Evolutionary conservation across 768 basidiomycete genomes (phyloP).

Genomic region (Albatrellus ellisii): DNA sequence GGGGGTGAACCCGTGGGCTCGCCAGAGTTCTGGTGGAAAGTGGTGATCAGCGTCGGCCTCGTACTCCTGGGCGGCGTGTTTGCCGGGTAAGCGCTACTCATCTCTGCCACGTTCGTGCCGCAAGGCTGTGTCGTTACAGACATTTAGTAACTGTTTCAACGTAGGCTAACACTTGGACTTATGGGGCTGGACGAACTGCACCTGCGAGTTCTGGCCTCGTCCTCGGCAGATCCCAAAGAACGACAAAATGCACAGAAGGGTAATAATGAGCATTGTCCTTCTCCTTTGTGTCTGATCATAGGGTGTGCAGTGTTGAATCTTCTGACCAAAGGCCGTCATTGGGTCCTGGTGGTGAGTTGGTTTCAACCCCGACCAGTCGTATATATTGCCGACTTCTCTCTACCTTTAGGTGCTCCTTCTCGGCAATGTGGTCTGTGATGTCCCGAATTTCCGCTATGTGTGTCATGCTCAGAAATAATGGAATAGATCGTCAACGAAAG

Average conservation of each 20-base stretch:
- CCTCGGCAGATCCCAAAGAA: constrained; percentile 64
- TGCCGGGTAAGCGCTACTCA: constrained; percentile 53
- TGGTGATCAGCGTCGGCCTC: constrained; percentile 49
- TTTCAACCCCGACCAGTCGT: constrained; percentile 7
- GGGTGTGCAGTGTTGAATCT: constrained; percentile 28
- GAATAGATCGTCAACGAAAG: constrained; percentile 67
- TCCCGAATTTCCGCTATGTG: not conserved
- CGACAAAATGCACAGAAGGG: constrained; percentile 60
- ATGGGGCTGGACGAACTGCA: constrained; percentile 94
- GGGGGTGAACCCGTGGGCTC: constrained; percentile 28
- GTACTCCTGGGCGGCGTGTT: constrained; percentile 87
- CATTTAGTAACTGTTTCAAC: not conserved
- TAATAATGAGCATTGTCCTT: constrained; percentile 15
- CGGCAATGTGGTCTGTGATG: constrained; percentile 62
- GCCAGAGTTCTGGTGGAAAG: constrained; percentile 62
- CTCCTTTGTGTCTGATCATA: not conserved
- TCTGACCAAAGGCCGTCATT: constrained; percentile 39
- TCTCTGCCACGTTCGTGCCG: no score
- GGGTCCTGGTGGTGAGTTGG: constrained; percentile 76
- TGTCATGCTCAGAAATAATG: not conserved
- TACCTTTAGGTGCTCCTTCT: constrained; percentile 60
- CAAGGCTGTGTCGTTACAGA: not conserved
- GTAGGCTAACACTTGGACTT: constrained; percentile 75
- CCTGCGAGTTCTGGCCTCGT: constrained; percentile 70
- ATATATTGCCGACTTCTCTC: not conserved